Percentiles rank a stretch among this genome's conserved stretches.
Evolutionary conservation across 192 early-diverging fungal genomes (phyloP).

Genomic region (Mortierella hygrophila): DNA sequence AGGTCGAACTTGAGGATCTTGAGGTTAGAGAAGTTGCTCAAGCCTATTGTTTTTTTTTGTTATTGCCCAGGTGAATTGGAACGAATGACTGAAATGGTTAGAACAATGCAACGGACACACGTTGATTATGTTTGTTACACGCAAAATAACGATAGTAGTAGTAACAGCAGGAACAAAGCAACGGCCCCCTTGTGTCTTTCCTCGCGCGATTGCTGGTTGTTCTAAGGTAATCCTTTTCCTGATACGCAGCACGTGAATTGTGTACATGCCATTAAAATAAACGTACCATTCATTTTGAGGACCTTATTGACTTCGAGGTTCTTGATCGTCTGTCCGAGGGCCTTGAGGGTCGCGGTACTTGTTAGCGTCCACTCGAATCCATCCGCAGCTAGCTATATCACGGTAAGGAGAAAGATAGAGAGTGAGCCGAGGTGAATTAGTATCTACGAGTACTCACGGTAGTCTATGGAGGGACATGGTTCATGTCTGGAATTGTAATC

Average conservation of each 20-base stretch:
- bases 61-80: not conserved
- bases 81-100: not conserved
- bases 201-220: no score
- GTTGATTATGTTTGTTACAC: not conserved
- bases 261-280: not conserved
- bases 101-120: not conserved
- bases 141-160: not conserved
- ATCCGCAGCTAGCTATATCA: conserved; percentile 21
- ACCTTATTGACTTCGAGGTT: conserved; percentile 41
- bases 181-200: no score
- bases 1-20: conserved; percentile 49
- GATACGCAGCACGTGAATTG: not conserved
- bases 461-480: no score
- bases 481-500: not conserved
- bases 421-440: not conserved
- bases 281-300: conserved; percentile 42
- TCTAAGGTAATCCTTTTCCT: not conserved
- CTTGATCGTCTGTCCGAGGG: conserved; percentile 42
- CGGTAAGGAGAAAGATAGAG: not conserved
- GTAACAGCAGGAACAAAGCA: no score
- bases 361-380: conserved; percentile 31
- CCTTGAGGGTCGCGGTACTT: conserved; percentile 44
- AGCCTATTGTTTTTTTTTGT: not conserved
- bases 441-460: no score
- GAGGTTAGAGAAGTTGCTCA: conserved; percentile 45